Evolutionary conservation across 805 yeast genomes (phyloP).

Genomic region (Helenozyma rhizophorensis): DNA sequence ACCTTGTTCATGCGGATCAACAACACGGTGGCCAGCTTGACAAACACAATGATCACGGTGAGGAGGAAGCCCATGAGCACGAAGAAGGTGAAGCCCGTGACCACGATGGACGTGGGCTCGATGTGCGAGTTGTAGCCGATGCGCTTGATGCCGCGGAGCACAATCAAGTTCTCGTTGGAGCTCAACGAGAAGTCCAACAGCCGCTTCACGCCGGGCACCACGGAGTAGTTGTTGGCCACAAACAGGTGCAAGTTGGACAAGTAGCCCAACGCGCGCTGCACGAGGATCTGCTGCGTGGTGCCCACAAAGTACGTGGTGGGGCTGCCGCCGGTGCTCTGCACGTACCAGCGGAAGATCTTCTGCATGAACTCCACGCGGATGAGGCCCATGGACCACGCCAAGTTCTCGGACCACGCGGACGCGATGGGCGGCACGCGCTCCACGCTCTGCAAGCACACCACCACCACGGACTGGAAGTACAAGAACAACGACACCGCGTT

Average conservation of each 20-base stretch:
- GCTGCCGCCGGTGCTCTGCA: slow-evolving; percentile 84
- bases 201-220: slow-evolving; percentile 18
- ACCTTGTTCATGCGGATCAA: slow-evolving; percentile 46
- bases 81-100: slow-evolving; percentile 85
- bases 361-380: slow-evolving; percentile 81
- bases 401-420: slow-evolving; percentile 84
- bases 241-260: slow-evolving; percentile 21
- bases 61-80: slow-evolving; percentile 71
- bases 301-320: slow-evolving; percentile 67
- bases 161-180: slow-evolving; percentile 55
- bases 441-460: slow-evolving; percentile 80
- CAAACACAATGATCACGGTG: slow-evolving; percentile 52
- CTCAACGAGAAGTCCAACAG: slow-evolving; percentile 33
- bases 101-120: slow-evolving; percentile 79
- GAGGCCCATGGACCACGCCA: slow-evolving; percentile 94
- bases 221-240: slow-evolving; percentile 11
- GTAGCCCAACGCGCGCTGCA: slow-evolving; percentile 57
- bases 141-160: slow-evolving; percentile 83
- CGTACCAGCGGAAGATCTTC: slow-evolving; percentile 75
- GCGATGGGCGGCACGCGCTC: slow-evolving; percentile 90
- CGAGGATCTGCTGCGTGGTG: slow-evolving; percentile 61
- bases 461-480: slow-evolving; percentile 85
- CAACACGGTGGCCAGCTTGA: slow-evolving; percentile 49
- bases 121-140: slow-evolving; percentile 72
- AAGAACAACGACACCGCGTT: slow-evolving; percentile 78